phyloP scores from a whole-genome alignment of 768 basidiomycete genomes.

The Collybia sordida region DNA sequence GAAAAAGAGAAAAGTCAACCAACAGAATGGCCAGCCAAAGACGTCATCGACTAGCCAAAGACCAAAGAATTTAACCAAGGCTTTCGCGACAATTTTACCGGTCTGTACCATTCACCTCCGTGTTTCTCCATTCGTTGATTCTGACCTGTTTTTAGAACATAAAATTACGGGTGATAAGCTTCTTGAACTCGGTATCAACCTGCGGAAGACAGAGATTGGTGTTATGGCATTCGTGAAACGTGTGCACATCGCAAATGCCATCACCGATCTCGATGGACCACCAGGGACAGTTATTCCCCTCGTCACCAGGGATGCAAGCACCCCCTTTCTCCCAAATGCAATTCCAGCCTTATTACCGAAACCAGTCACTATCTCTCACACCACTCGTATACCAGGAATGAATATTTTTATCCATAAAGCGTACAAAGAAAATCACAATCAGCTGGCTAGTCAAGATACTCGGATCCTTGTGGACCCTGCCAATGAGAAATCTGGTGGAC shows the following conservation, averaged over 20 bases:
- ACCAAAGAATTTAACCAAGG: slow-evolving; percentile 81
- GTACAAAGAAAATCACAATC: slow-evolving; percentile 72
- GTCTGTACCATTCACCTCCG: slow-evolving; percentile 41
- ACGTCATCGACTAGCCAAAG: slow-evolving; percentile 88
- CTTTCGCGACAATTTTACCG: slow-evolving; percentile 83
- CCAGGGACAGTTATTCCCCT: slow-evolving; percentile 37
- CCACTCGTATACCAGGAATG: slow-evolving; percentile 41
- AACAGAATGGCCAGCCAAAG: slow-evolving; percentile 81
- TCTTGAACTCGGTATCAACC: slow-evolving; percentile 86
- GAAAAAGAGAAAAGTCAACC: slow-evolving; percentile 45
- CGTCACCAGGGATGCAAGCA: slow-evolving; percentile 22
- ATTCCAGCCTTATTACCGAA: slow-evolving; percentile 39
- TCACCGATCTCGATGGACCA: slow-evolving; percentile 79
- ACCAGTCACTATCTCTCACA: slow-evolving; percentile 43
- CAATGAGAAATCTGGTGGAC: slow-evolving; percentile 83
- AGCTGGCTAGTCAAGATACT: slow-evolving; percentile 78
- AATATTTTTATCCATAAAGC: slow-evolving; percentile 28
- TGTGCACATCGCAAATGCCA: slow-evolving; percentile 89
- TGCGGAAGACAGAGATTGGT: slow-evolving; percentile 92
- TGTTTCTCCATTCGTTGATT: neutral
- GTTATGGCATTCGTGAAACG: slow-evolving; percentile 94
- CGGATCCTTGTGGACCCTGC: slow-evolving; percentile 58
- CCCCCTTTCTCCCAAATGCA: slow-evolving; percentile 29
- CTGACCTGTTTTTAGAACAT: slow-evolving; percentile 64
- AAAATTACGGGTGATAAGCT: slow-evolving; percentile 98